Percentiles rank a stretch among this genome's conserved stretches.
These are phyloP conservation scores for Phytophthora pluvialis DNA, from an alignment of 352 stramenopile species.

Conservation along the genomic window DNA sequence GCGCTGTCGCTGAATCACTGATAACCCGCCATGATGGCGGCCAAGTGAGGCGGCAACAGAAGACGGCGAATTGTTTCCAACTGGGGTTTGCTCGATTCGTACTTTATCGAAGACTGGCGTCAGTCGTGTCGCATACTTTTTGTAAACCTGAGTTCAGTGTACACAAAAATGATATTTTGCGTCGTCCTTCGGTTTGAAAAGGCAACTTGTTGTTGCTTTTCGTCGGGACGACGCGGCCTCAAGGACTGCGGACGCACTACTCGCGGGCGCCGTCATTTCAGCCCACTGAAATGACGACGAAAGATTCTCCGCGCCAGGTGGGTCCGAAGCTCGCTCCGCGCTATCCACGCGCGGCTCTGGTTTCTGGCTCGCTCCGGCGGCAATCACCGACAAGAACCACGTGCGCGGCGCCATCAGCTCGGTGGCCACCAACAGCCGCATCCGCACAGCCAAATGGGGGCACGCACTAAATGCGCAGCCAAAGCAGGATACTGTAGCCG, in stretches of 20 bases:
- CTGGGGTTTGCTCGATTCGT: no score
- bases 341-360: conserved; percentile 18
- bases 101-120: conserved; percentile 19
- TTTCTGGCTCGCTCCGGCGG: conserved; percentile 26
- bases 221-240: conserved; percentile 10
- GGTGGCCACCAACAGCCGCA: conserved; percentile 23
- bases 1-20: conserved; percentile 1
- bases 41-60: neutral
- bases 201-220: conserved; percentile 21
- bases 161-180: conserved; percentile 16
- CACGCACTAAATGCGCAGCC: neutral
- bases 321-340: conserved; percentile 12
- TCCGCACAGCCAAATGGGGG: conserved; percentile 7
- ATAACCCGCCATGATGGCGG: neutral
- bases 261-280: neutral
- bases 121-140: conserved; percentile 29
- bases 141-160: conserved; percentile 21
- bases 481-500: neutral
- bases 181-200: conserved; percentile 2
- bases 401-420: conserved; percentile 25
- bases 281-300: conserved; percentile 12
- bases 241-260: conserved; percentile 18
- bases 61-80: conserved; percentile 6
- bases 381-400: conserved; percentile 29
- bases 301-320: conserved; percentile 28